Evolutionary conservation across 2,329 filamentous ascomycete genomes (phyloP).

Genomic region (Colletotrichum shisoi): DNA sequence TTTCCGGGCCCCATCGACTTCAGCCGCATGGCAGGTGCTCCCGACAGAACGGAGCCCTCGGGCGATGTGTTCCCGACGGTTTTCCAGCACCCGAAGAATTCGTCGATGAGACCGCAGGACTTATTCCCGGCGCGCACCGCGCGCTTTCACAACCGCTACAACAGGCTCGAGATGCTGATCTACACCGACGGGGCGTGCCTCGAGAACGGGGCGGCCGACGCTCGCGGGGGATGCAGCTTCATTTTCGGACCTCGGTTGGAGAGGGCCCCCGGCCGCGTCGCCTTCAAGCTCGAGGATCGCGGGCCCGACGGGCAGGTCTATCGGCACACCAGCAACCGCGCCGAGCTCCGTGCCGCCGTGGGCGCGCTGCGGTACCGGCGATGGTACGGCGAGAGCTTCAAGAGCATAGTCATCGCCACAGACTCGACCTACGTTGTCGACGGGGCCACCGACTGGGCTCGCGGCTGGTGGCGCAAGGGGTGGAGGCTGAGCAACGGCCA

Average conservation of each 20-base stretch:
- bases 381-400: slow-evolving; percentile 55
- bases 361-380: slow-evolving; percentile 55
- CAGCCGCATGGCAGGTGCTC: too few species aligned
- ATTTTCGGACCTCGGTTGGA: slow-evolving; percentile 41
- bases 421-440: slow-evolving; percentile 61
- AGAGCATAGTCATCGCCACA: slow-evolving; percentile 59
- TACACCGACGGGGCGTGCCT: slow-evolving; percentile 58
- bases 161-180: slow-evolving; percentile 50
- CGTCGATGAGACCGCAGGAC: slow-evolving; percentile 40
- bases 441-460: slow-evolving; percentile 55
- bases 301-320: slow-evolving; percentile 52
- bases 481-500: slow-evolving; percentile 52
- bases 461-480: slow-evolving; percentile 53
- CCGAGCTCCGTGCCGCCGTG: slow-evolving; percentile 64
- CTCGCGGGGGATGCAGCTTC: slow-evolving; percentile 54
- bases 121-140: slow-evolving; percentile 42
- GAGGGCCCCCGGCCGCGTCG: slow-evolving; percentile 29
- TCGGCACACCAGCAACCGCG: slow-evolving; percentile 60
- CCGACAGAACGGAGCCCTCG: slow-evolving; percentile 9
- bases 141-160: slow-evolving; percentile 47
- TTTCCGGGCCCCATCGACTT: too few species aligned
- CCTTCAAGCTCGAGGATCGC: slow-evolving; percentile 52
- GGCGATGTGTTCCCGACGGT: slow-evolving; percentile 44
- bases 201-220: slow-evolving; percentile 51
- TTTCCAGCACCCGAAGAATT: slow-evolving; percentile 44